phyloP scores from a whole-genome alignment of 2,329 filamentous ascomycete genomes.

The Davidsoniella australis region DNA sequence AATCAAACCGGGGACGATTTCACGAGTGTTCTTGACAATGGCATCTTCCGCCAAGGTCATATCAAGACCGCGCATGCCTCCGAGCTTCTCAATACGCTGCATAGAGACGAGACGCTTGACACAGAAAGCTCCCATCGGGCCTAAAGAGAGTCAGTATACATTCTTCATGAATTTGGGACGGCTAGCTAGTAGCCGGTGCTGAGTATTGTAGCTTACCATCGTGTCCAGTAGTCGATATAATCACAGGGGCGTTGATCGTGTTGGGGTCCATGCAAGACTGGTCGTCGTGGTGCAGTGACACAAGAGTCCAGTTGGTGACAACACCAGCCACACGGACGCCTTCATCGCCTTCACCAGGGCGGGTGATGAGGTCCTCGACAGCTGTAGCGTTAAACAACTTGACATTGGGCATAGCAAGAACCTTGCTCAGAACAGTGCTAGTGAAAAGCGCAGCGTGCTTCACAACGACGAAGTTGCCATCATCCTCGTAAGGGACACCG shows the following conservation, averaged over 20 bases:
- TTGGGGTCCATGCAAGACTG: constrained; percentile 95
- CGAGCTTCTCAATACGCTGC: constrained; percentile 65
- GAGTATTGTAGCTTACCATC: constrained; percentile 37
- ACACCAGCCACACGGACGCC: constrained; percentile 64
- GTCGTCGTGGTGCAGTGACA: constrained; percentile 72
- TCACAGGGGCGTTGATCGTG: constrained; percentile 81
- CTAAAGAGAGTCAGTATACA: constrained; percentile 7
- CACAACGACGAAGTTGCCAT: constrained; percentile 76
- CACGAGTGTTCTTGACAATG: constrained; percentile 80
- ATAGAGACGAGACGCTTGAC: constrained; percentile 86
- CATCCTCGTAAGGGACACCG: constrained; percentile 73
- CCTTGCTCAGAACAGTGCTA: constrained; percentile 67
- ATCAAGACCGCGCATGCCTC: constrained; percentile 83
- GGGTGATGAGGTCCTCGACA: constrained; percentile 85
- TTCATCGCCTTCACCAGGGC: constrained; percentile 34
- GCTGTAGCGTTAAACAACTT: constrained; percentile 94
- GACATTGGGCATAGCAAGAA: constrained; percentile 72
- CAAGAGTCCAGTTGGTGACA: constrained; percentile 91
- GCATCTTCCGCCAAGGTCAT: constrained; percentile 87
- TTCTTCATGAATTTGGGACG: background rate
- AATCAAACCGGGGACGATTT: constrained; percentile 74
- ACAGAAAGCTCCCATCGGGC: constrained; percentile 76
- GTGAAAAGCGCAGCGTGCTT: constrained; percentile 92
- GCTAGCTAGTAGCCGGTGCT: background rate
- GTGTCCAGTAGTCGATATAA: constrained; percentile 83